These are phyloP conservation scores for Saturnispora sanitii DNA, from an alignment of 805 yeast species.

Conservation along the genomic window DNA sequence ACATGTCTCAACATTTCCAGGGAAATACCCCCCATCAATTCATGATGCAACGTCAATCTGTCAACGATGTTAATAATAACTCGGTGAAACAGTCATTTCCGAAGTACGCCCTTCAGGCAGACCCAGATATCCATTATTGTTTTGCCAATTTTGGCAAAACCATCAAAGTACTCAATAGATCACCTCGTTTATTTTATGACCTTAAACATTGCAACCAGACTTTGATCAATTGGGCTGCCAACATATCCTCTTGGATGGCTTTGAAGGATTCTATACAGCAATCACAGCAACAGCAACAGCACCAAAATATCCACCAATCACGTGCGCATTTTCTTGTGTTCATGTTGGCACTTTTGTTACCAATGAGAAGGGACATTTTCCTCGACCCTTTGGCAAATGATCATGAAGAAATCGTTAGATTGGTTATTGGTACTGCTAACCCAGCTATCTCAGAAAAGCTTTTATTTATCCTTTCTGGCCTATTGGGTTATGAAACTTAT, in stretches of 20 bases:
- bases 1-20: constrained; percentile 7
- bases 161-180: constrained; percentile 31
- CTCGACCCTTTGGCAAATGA: constrained; percentile 25
- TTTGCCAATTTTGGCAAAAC: constrained; percentile 30
- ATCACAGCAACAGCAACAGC: not conserved
- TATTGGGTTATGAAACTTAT: constrained; percentile 31
- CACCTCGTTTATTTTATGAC: constrained; percentile 38
- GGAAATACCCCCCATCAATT: constrained; percentile 1
- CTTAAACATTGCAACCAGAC: constrained; percentile 32
- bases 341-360: constrained; percentile 36
- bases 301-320: not conserved
- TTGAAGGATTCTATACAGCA: constrained; percentile 34
- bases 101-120: constrained; percentile 31
- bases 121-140: constrained; percentile 32
- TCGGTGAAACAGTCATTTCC: constrained; percentile 28
- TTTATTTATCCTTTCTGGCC: constrained; percentile 41
- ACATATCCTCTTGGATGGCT: constrained; percentile 45
- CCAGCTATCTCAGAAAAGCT: constrained; percentile 48
- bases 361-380: constrained; percentile 29
- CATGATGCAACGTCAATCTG: not conserved
- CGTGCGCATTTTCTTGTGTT: constrained; percentile 33
- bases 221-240: constrained; percentile 42
- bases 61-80: constrained; percentile 8
- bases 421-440: constrained; percentile 46
- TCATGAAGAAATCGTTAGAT: constrained; percentile 24